phyloP scores from a whole-genome alignment of 2,329 filamentous ascomycete species.

The Exophiala sideris region DNA sequence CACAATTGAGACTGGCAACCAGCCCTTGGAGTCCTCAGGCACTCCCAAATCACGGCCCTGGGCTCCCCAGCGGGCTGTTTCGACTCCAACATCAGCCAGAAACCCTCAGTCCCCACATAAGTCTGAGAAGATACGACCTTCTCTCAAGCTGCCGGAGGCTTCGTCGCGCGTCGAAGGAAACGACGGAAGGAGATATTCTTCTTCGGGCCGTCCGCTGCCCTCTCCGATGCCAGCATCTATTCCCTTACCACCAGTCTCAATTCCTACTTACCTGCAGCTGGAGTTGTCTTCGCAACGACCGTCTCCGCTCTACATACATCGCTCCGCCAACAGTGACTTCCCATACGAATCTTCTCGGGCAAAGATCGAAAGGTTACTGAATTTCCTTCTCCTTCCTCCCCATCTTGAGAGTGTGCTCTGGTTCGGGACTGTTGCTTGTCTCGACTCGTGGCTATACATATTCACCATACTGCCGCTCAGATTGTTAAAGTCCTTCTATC shows the following conservation, averaged over 20 bases:
- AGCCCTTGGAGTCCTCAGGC: conserved; percentile 1
- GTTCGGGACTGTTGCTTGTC: conserved; percentile 85
- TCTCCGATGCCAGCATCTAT: conserved; percentile 53
- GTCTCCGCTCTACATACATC: conserved; percentile 62
- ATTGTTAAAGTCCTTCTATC: conserved; percentile 74
- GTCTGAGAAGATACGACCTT: conserved; percentile 16
- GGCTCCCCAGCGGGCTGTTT: conserved; percentile 10
- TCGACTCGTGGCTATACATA: conserved; percentile 94
- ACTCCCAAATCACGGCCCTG: conserved; percentile 11
- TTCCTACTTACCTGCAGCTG: conserved; percentile 64
- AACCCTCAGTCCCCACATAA: conserved; percentile 20
- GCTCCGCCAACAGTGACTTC: conserved; percentile 54
- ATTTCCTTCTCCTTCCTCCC: conserved; percentile 77
- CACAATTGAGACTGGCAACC: conserved; percentile 20
- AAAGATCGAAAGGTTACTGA: conserved; percentile 86
- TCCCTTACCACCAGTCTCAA: conserved; percentile 60
- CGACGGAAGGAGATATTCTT: conserved; percentile 16
- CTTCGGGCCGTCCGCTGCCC: conserved; percentile 32
- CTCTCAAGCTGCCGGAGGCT: conserved; percentile 14
- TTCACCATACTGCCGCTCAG: conserved; percentile 92
- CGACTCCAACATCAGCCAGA: conserved; percentile 12
- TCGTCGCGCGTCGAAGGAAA: conserved; percentile 6
- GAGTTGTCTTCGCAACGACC: conserved; percentile 60
- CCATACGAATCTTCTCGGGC: conserved; percentile 90
- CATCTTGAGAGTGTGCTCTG: conserved; percentile 79